A percentile compares a stretch with the other conserved stretches of the same genome.
phyloP scores from a whole-genome alignment of 257 asterid genomes.

The Handroanthus guayacan region DNA sequence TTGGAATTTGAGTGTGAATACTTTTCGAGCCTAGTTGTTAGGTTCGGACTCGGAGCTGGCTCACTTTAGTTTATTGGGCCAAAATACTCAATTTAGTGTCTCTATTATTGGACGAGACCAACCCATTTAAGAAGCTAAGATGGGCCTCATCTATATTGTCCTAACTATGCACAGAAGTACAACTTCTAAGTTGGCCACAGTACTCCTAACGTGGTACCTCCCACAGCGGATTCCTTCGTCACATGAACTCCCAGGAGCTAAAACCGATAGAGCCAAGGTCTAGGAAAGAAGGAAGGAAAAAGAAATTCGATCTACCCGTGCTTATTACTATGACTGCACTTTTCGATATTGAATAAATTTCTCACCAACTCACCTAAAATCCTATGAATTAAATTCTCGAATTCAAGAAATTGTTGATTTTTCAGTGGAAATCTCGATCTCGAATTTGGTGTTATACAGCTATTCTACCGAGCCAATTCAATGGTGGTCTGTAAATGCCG shows the following conservation, averaged over 20 bases:
- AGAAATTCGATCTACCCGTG: constrained; percentile 2
- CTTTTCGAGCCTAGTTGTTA: no score
- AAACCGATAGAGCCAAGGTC: neutral
- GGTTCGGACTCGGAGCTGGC: no score
- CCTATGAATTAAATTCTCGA: constrained; percentile 32
- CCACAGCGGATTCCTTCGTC: neutral
- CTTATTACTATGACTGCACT: neutral
- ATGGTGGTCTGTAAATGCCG: constrained; percentile 99
- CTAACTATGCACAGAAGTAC: no score
- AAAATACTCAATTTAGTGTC: no score
- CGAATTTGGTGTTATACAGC: constrained; percentile 36
- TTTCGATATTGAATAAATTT: neutral
- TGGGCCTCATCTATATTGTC: no score
- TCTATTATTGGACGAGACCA: no score
- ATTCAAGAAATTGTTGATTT: neutral
- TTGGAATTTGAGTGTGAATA: no score
- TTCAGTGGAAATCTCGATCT: constrained; percentile 44
- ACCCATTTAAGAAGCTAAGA: no score
- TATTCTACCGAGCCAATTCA: constrained; percentile 44
- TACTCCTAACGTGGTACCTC: neutral
- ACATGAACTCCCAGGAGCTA: neutral
- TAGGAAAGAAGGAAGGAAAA: neutral
- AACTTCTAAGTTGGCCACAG: neutral
- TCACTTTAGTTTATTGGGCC: no score
- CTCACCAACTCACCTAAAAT: constrained; percentile 40